Conservation (phyloP, 2,329 filamentous ascomycete species). For the Pseudonectria buxi region DNA sequence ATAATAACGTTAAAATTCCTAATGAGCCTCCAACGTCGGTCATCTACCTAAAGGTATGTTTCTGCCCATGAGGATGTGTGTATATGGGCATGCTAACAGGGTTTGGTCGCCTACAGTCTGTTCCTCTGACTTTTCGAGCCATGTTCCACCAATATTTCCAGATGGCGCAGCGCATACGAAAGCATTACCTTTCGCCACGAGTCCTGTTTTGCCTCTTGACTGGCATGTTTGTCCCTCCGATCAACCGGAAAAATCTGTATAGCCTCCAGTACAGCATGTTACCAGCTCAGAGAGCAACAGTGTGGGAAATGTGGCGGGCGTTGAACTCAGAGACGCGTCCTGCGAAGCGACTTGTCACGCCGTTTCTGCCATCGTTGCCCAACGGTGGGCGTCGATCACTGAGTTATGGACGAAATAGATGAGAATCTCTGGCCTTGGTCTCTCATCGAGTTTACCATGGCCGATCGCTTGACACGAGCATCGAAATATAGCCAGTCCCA, state of each 20-base stretch:
- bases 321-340: conserved; percentile 47
- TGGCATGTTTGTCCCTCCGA: conserved; percentile 88
- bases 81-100: conserved; percentile 1
- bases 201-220: conserved; percentile 85
- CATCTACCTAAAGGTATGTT: conserved; percentile 71
- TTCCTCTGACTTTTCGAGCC: conserved; percentile 80
- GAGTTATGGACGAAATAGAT: conserved; percentile 23
- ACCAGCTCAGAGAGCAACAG: conserved; percentile 70
- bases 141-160: conserved; percentile 99
- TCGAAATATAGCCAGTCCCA: too few relatives aligned
- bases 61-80: neutral
- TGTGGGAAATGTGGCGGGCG: conserved; percentile 78
- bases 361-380: conserved; percentile 26
- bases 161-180: conserved; percentile 82
- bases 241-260: conserved; percentile 90
- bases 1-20: conserved; percentile 30
- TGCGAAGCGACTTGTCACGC: conserved; percentile 36
- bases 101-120: conserved; percentile 50
- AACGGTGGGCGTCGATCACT: conserved; percentile 26
- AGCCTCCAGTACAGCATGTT: conserved; percentile 98
- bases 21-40: conserved; percentile 64
- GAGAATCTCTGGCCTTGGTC: too few relatives aligned
- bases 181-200: conserved; percentile 86
- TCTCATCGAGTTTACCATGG: too few relatives aligned
- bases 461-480: too few relatives aligned